Conservation (phyloP, 177 flowering plant species). For the Vitis hybrid region DNA sequence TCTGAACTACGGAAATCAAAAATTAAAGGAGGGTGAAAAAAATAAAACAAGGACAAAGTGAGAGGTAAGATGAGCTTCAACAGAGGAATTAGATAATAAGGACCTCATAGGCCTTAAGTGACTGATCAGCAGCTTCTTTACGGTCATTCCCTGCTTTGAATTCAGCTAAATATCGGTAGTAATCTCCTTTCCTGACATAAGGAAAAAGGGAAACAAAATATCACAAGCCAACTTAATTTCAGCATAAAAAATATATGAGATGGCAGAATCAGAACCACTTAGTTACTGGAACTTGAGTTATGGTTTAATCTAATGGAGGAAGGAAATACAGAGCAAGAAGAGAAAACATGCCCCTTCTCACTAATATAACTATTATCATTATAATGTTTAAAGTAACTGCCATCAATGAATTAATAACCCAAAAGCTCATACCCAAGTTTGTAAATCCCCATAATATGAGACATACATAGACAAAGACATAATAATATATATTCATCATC, state of each 20-base stretch:
- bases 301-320: not conserved
- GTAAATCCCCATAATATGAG: not conserved
- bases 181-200: slow-evolving; percentile 57
- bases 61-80: not conserved
- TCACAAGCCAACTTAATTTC: not conserved
- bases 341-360: no score
- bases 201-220: not conserved
- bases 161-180: slow-evolving; percentile 55
- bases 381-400: no score
- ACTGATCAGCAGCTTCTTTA: slow-evolving; percentile 52
- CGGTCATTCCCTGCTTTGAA: slow-evolving; percentile 43
- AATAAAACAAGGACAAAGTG: not conserved
- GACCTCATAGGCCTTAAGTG: slow-evolving; percentile 60
- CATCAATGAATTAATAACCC: no score
- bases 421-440: not conserved
- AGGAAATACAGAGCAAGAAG: no score
- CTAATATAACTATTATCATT: no score
- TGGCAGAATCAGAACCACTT: not conserved
- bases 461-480: not conserved
- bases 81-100: not conserved
- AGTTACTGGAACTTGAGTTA: not conserved
- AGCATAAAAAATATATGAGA: no score
- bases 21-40: not conserved
- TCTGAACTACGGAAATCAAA: not conserved
- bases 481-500: not conserved